A percentile compares a stretch with the other conserved stretches of the same genome.
These are phyloP conservation scores for Blastocystis sp. DNA, from an alignment of 352 stramenopile species.

Conservation along the genomic window DNA sequence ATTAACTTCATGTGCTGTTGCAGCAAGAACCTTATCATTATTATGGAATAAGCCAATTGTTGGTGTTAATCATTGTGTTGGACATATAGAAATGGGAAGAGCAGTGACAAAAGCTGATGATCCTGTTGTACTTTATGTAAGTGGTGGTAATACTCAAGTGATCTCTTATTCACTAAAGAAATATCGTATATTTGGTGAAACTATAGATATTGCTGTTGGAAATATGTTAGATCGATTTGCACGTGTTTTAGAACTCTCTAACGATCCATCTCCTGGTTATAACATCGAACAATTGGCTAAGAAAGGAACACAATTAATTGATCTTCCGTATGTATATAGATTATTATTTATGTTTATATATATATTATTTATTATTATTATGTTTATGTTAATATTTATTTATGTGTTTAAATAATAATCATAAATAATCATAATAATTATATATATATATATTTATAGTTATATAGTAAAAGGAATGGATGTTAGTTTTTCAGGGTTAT, in stretches of 20 bases:
- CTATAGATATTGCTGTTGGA: slow-evolving; percentile 97
- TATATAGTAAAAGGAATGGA: slow-evolving; percentile 76
- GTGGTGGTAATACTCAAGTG: slow-evolving; percentile 92
- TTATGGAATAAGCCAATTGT: slow-evolving; percentile 81
- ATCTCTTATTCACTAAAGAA: slow-evolving; percentile 44
- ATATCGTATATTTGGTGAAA: slow-evolving; percentile 98
- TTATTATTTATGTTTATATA: too few species aligned
- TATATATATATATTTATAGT: neutral
- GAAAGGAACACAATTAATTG: slow-evolving; percentile 62
- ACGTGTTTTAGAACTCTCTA: slow-evolving; percentile 76
- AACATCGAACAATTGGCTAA: slow-evolving; percentile 96
- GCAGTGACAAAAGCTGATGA: slow-evolving; percentile 72
- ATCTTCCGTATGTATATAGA: slow-evolving; percentile 94
- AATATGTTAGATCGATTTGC: slow-evolving; percentile 95
- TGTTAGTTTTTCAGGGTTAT: slow-evolving; percentile 87
- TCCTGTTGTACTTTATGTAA: slow-evolving; percentile 95
- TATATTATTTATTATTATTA: too few species aligned
- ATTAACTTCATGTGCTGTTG: slow-evolving; percentile 77
- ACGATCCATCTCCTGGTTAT: slow-evolving; percentile 89
- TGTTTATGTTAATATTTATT: too few species aligned
- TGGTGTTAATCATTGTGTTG: slow-evolving; percentile 96
- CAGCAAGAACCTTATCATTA: slow-evolving; percentile 70
- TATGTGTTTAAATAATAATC: slow-evolving; percentile 59
- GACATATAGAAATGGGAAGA: slow-evolving; percentile 98
- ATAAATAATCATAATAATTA: too few species aligned